phyloP scores from a whole-genome alignment of 2,329 filamentous ascomycete species.

The Sordariomycetes sp. region DNA sequence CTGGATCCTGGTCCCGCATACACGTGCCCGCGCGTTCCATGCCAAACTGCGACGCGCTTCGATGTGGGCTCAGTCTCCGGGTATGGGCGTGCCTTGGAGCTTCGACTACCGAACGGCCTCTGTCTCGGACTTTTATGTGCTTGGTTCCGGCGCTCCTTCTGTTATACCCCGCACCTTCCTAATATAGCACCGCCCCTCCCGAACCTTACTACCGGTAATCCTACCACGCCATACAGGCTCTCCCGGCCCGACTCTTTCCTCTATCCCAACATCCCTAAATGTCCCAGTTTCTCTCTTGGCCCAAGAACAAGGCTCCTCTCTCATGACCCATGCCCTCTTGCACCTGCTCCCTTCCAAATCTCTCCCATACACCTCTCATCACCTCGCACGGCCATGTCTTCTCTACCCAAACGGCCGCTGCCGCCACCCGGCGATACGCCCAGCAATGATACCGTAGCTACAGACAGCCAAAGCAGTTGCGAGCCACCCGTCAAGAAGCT shows the following conservation, averaged over 20 bases:
- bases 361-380: not conserved
- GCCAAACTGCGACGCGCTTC: not conserved
- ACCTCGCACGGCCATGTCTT: not conserved
- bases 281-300: not conserved
- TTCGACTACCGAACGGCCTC: not conserved
- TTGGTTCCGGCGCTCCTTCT: not conserved
- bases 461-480: not conserved
- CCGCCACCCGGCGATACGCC: not conserved
- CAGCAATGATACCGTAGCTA: not conserved
- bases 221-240: not conserved
- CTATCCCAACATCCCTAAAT: not conserved
- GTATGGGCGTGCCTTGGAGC: not conserved
- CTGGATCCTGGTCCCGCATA: not conserved
- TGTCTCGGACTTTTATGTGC: not conserved
- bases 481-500: not conserved
- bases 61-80: not conserved
- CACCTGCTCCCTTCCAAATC: not conserved
- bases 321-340: not conserved
- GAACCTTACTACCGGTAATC: not conserved
- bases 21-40: no score
- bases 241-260: not conserved
- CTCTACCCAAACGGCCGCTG: not conserved
- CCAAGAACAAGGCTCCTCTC: not conserved
- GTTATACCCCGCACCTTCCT: not conserved
- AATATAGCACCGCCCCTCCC: not conserved